Percentiles rank a stretch among this genome's conserved stretches.
These are phyloP conservation scores for Didymella segeticola DNA, from an alignment of 2,329 filamentous ascomycete species.

Conservation along the genomic window DNA sequence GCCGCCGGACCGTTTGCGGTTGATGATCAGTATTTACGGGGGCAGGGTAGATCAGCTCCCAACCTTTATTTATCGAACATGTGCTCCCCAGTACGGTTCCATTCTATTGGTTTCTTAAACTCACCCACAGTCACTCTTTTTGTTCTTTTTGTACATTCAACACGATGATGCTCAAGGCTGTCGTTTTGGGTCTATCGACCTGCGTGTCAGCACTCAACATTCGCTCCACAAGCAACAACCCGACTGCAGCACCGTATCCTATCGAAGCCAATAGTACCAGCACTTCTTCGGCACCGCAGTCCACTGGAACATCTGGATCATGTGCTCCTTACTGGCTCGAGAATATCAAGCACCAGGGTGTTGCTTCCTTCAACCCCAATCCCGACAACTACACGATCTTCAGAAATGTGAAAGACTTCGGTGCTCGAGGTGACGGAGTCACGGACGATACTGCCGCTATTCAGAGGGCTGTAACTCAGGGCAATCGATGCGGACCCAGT, in stretches of 20 bases:
- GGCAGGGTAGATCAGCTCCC: conserved; percentile 8
- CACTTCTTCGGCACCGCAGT: conserved; percentile 19
- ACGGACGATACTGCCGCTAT: conserved; percentile 62
- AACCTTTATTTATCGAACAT: conserved; percentile 10
- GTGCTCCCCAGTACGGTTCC: background rate
- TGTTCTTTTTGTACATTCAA: background rate
- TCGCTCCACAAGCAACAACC: conserved; percentile 19
- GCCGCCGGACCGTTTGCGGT: background rate
- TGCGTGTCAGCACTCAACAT: conserved; percentile 25
- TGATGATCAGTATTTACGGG: conserved; percentile 5
- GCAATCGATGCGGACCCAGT: conserved; percentile 51
- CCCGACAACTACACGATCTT: conserved; percentile 50
- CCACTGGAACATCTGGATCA: conserved; percentile 20
- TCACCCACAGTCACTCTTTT: conserved; percentile 19
- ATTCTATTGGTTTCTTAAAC: background rate
- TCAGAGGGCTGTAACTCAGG: conserved; percentile 51
- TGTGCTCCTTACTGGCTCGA: conserved; percentile 51
- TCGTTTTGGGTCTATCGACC: conserved; percentile 18
- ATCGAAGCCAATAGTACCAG: conserved; percentile 12
- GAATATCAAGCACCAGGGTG: conserved; percentile 51
- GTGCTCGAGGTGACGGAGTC: conserved; percentile 46
- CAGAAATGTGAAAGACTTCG: conserved; percentile 53
- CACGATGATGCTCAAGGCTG: conserved; percentile 18
- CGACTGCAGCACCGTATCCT: conserved; percentile 17
- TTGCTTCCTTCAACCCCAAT: conserved; percentile 48